Percentiles rank a stretch among this genome's conserved stretches.
These are phyloP conservation scores for Perkinsus chesapeaki DNA, from an alignment of 169 alveolate genomes.

Conservation along the genomic window DNA sequence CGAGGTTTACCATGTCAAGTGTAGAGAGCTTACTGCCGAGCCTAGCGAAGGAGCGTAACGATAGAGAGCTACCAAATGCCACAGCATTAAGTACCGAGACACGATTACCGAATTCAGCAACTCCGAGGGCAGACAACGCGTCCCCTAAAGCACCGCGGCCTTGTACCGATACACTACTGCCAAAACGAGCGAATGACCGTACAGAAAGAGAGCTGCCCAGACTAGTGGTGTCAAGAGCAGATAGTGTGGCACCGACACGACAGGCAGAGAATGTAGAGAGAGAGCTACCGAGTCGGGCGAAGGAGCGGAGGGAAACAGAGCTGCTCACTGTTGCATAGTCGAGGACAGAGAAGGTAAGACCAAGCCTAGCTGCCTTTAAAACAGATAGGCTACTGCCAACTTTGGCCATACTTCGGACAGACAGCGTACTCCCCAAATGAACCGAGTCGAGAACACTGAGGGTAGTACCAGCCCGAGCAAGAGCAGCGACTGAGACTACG, in stretches of 20 bases:
- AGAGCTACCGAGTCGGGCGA: background rate
- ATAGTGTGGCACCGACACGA: background rate
- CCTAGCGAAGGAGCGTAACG: constrained; percentile 6
- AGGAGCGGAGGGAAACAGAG: background rate
- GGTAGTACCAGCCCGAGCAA: background rate
- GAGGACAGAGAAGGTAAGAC: background rate
- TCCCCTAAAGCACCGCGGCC: background rate
- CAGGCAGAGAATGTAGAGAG: background rate
- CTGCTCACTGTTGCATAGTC: background rate
- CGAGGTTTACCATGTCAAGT: background rate
- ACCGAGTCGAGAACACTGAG: background rate
- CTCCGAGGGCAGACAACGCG: background rate
- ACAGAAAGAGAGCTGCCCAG: constrained; percentile 2
- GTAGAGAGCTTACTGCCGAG: background rate
- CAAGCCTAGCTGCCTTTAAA: background rate
- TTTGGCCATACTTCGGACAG: background rate
- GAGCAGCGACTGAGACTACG: background rate
- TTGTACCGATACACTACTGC: background rate
- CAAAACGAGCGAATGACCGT: background rate
- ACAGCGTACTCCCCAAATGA: background rate
- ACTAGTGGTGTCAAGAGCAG: background rate
- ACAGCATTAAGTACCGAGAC: background rate
- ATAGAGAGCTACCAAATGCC: background rate
- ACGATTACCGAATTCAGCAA: background rate
- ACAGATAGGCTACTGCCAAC: background rate